Evolutionary conservation across 164 flowering plant genomes (phyloP), one percentile per base, ranked within the genome.

Genomic region (Cinnamomum micranthum): DNA sequence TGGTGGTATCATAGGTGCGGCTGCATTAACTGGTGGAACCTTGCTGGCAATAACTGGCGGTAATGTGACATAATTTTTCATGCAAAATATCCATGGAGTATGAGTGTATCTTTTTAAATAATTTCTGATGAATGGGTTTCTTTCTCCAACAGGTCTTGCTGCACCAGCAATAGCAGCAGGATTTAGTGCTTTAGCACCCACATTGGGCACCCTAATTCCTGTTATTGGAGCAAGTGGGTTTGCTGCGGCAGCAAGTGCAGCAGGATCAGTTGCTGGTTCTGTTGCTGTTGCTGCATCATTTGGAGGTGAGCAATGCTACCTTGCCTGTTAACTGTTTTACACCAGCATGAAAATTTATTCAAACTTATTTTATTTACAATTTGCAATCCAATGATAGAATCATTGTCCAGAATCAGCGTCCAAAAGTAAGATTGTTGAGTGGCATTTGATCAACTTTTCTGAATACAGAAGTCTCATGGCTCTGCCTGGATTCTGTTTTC

Each of bases 161-260:
- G 99, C 98, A 69, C 99, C 99, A 65, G 99, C 98, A 72, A 94
- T 96, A 77, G 99, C 99, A 72, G 96, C 97, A 23, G 99, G 99
- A 63, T 90, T 96, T 78, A 72, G 95, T 84, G 99, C 99, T 69
- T 81, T 96, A 78, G 99, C 99, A 71, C 99, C 99, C 67, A 94
- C 99, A 25, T 72, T 96, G 77, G 99, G 98, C 62, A 89, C 97
- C 70, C 73, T 96, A 28, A 79, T 96, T 50, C 99, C 99, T 75
- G 92, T 91, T 74, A 90, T 96, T 83, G 99, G 99, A 77, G 99
- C 97, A 47, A 82, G 97, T 88, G 99, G 99, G 55, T 92, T 94
- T 87, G 98, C 98, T 81, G 98, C 98, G 3, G 97, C 86, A 77
- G 99, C 99, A 69, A 87, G 81, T 88, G 98, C 97, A 77, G 96